Percentiles rank a stretch among this genome's conserved stretches.
Evolutionary conservation across 2,329 filamentous ascomycete species (phyloP).

Genomic region (Trichoderma sp.): DNA sequence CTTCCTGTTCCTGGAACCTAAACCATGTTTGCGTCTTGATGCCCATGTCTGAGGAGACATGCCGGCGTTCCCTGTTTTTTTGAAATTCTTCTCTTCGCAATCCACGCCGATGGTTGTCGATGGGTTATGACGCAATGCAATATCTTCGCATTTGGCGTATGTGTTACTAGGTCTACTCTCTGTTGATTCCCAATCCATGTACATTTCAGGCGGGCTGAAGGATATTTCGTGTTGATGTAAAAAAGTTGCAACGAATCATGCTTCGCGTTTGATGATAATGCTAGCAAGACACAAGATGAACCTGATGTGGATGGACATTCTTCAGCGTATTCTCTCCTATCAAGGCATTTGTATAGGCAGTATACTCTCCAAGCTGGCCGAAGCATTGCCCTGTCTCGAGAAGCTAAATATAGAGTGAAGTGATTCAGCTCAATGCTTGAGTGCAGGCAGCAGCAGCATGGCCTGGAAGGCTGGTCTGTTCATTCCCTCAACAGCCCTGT

Average conservation of each 20-base stretch:
- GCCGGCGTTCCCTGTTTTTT: not conserved
- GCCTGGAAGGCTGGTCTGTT: not conserved
- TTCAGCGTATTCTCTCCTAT: too few relatives aligned
- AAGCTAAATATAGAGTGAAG: not conserved
- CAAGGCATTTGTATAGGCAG: too few relatives aligned
- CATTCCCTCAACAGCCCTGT: not conserved
- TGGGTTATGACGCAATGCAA: constrained; percentile 12
- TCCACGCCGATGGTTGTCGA: not conserved
- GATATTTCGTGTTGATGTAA: not conserved
- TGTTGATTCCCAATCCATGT: constrained; percentile 11
- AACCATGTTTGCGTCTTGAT: constrained; percentile 1
- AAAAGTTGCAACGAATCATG: not conserved
- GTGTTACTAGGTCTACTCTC: constrained; percentile 3
- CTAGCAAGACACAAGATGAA: not conserved
- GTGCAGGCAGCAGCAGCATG: not conserved
- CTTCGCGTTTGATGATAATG: not conserved
- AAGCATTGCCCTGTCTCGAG: not conserved
- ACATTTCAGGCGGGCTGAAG: constrained; percentile 3
- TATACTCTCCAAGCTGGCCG: too few relatives aligned
- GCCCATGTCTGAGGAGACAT: not conserved
- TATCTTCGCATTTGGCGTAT: constrained; percentile 21
- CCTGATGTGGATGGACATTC: too few relatives aligned
- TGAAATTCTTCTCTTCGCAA: not conserved
- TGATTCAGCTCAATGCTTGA: not conserved
- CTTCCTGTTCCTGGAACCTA: constrained; percentile 45